Conservation (phyloP, 106 monocot genomes). For the Vanilla planifolia region DNA sequence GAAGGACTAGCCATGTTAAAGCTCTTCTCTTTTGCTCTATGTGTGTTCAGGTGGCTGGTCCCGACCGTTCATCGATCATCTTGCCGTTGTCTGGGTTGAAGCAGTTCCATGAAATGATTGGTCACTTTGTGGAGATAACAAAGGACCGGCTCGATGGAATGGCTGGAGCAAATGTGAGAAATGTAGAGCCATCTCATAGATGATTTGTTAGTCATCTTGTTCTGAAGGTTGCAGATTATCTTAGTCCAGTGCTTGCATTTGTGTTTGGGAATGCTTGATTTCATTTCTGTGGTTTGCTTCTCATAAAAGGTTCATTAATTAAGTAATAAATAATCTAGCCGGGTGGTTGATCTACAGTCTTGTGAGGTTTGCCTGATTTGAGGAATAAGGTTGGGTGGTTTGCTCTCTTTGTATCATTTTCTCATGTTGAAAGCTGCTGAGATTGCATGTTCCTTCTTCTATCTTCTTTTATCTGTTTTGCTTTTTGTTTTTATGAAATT, state of each 20-base stretch:
- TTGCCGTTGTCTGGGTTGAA: conserved; percentile 65
- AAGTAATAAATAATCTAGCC: conserved; percentile 1
- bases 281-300: conserved; percentile 3
- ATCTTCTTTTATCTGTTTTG: too few species aligned
- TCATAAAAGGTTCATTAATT: background rate
- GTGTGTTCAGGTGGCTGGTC: conserved; percentile 51
- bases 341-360: background rate
- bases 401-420: too few species aligned
- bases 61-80: conserved; percentile 77
- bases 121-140: conserved; percentile 69
- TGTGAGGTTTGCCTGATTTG: background rate
- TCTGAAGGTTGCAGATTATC: background rate
- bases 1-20: too few species aligned
- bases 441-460: too few species aligned
- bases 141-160: conserved; percentile 67
- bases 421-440: too few species aligned
- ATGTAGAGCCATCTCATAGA: conserved; percentile 43
- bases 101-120: conserved; percentile 82
- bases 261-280: background rate
- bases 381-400: too few species aligned
- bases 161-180: conserved; percentile 43
- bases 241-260: conserved; percentile 2
- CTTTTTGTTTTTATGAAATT: too few species aligned
- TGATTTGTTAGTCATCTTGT: conserved; percentile 22
- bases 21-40: background rate